Base-by-base conservation (phyloP, 2,329 filamentous ascomycete genomes). In the Arthrobotrys sinensis region DNA sequence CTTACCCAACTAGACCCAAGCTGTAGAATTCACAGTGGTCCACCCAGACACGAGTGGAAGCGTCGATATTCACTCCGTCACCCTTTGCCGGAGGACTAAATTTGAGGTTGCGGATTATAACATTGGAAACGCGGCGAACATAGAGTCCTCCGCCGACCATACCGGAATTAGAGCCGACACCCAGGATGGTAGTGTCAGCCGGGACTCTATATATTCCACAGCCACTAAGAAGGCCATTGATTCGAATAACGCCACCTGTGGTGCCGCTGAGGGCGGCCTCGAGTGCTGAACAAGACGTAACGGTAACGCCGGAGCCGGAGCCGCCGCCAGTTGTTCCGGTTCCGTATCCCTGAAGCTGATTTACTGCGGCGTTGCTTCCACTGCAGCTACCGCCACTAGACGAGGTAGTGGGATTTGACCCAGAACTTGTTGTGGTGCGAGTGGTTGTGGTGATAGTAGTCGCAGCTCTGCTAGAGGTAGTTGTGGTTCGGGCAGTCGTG, bases 71-170 rank as follows among this genome's bases (percentile, higher is more conserved):
- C 63, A 90, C 85, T 43, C 86, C 85, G 82, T 90, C 88, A 36
- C 87, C 87, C 36, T 85, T 83, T 6, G 84, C 83, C 11, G 85
- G 84, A 1, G 88, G 86, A 68, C 88, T 86, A 71, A 88, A 85
- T 79, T 86, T 87, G 43, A 90, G 82, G 83, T 90, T 90, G 60
- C 86, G 87, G 63, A 90, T 82, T 71, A 90, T 89, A 60, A 90
- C 88, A 80, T 90, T 90, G 67, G 82, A 85, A 19, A 83, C 84
- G 34, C 83, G 82, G 82, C 86, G 86, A 80, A 89, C 83, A 62
- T 85, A 86, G 53, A 89, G 83, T 3, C 86, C 86, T 70, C 86
- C 83, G 63, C 85, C 84, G 12, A 84, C 83, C 28, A 89, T 83
- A 3, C 69, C 69, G 55, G 85, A 86, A 50, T 83, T 84, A 50